Evolutionary conservation across 176 grass and related monocot genomes (phyloP).

Genomic region (Eleusine indica): DNA sequence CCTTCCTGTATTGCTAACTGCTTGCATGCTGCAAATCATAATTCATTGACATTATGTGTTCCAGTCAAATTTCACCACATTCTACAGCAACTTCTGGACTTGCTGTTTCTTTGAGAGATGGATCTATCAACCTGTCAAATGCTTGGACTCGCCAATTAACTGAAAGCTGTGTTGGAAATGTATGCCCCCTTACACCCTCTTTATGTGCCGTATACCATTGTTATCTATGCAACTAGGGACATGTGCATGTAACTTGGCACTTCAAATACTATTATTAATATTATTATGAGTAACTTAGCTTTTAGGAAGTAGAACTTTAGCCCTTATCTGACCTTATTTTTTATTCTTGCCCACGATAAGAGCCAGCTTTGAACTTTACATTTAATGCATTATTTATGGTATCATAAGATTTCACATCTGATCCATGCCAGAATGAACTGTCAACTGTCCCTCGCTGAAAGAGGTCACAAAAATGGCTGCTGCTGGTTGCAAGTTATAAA

Average conservation of each 20-base stretch:
- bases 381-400: neutral
- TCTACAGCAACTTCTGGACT: conserved; percentile 86
- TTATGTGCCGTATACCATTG: conserved; percentile 15
- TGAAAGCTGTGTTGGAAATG: conserved; percentile 81
- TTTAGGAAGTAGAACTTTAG: conserved; percentile 24
- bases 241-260: conserved; percentile 1
- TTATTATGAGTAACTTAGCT: neutral
- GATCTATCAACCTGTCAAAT: conserved; percentile 92
- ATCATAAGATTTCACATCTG: conserved; percentile 20
- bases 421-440: conserved; percentile 1
- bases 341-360: neutral
- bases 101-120: conserved; percentile 81
- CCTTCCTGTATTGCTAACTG: conserved; percentile 15
- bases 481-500: neutral
- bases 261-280: neutral
- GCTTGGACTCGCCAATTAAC: conserved; percentile 91
- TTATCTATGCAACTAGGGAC: neutral
- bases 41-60: conserved; percentile 43
- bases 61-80: conserved; percentile 90
- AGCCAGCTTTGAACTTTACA: conserved; percentile 1
- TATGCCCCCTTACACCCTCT: conserved; percentile 50
- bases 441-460: conserved; percentile 21
- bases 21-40: conserved; percentile 34
- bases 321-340: neutral
- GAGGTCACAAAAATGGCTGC: conserved; percentile 1